Base-by-base conservation (phyloP, 495 filamentous ascomycete genomes). In the Aspergillus funiculosus region DNA sequence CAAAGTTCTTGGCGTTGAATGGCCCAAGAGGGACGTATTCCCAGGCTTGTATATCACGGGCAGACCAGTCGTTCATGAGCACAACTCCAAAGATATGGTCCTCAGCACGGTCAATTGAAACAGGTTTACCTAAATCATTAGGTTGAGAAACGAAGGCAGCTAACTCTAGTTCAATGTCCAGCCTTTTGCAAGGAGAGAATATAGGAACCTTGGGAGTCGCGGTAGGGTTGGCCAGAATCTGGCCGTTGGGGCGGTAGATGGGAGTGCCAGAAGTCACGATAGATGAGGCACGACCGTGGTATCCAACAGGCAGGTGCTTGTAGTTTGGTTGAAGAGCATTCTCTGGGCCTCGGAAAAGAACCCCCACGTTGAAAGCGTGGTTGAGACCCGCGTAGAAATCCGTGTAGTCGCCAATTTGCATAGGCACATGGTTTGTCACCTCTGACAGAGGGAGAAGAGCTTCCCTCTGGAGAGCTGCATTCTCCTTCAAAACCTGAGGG, bases 311-410 rank as follows among this genome's bases (percentile, higher is more conserved):
- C 2, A 97, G 73, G 51, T 94, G 86, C 47, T 73, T 86, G 67
- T 96, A 97, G 62, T 95, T 97, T 18, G 85, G 81, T 63, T 94
- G 87, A 13, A 97, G 69, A 0, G 89, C 87, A 48, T 87, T 85
- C 24, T 81, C 73, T 0, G 80, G 75, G 0, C 88, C 89, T n/a
- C 90, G 82, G 71, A 95, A 92, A 40, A 96, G 69, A 17, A 75
- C 73, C 1, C 87, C 83, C n/a, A 85, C 75, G 43, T 86, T 84
- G 68, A 80, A 84, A 28, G 91, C 91, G 66, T 97, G 91, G 58
- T 95, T 82, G 40, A 82, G 66, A 19, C 91, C 91, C n/a, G 85
- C 91, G 66, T 88, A 97, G 71, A 97, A 97, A 66, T 97, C 91
- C 9, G 91, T 94, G 66, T 97, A 97, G 61, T 96, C 89, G n/a